Evolutionary conservation across 176 grass and related monocot species (phyloP).

Genomic region (Luzula sylvatica): DNA sequence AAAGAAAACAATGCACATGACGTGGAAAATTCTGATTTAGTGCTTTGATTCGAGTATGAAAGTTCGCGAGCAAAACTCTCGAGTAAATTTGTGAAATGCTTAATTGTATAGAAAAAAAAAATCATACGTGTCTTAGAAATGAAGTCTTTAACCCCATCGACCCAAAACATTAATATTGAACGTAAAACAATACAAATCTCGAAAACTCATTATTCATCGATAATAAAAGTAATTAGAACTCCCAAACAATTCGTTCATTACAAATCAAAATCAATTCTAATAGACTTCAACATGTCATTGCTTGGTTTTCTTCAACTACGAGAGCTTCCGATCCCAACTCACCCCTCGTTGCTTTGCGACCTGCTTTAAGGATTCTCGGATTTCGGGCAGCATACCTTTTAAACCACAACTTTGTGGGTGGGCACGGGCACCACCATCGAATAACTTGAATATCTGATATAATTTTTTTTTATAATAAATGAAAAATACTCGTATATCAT

Average conservation of each 20-base stretch:
- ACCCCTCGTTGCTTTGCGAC: constrained; percentile 78
- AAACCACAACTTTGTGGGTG: constrained; percentile 84
- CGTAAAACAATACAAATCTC: background rate
- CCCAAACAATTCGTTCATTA: background rate
- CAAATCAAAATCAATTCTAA: constrained; percentile 9
- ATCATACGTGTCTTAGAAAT: no score
- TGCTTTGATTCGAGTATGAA: background rate
- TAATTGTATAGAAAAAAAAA: no score
- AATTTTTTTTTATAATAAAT: no score
- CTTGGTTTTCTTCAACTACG: constrained; percentile 84
- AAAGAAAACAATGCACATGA: no score
- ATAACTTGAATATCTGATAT: constrained; percentile 78
- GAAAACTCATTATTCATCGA: background rate
- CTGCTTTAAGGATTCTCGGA: constrained; percentile 74
- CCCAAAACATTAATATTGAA: no score
- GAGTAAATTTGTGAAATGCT: no score
- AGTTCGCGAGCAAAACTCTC: no score
- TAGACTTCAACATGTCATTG: constrained; percentile 94
- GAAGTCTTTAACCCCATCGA: no score
- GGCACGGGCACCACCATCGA: constrained; percentile 53
- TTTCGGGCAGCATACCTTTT: constrained; percentile 97
- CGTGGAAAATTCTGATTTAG: background rate
- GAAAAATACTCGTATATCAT: no score
- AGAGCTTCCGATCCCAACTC: constrained; percentile 77
- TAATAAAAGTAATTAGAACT: constrained; percentile 3